Evolutionary conservation across 2,329 filamentous ascomycete species (phyloP).

Genomic region (Epichloe sylvatica): DNA sequence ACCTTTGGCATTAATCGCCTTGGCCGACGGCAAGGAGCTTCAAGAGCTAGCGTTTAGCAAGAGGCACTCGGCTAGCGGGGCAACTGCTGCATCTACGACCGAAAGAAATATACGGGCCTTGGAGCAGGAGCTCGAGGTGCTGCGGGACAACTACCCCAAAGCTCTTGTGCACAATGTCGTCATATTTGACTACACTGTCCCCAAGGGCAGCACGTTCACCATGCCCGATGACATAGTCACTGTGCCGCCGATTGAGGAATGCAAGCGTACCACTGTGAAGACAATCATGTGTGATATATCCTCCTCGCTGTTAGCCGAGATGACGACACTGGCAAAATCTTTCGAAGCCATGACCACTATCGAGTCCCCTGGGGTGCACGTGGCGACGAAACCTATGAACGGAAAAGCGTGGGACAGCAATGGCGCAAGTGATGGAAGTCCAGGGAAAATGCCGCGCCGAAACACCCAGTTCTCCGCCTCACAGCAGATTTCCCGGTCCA

Average conservation of each 20-base stretch:
- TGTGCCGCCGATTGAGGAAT: slow-evolving; percentile 54
- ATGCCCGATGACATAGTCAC: slow-evolving; percentile 53
- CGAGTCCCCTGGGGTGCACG: slow-evolving; percentile 54
- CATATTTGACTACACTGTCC: slow-evolving; percentile 57
- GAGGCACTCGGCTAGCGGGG: slow-evolving; percentile 35
- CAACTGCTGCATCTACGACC: slow-evolving; percentile 32
- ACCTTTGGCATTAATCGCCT: slow-evolving; percentile 66
- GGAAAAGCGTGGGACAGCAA: slow-evolving; percentile 24
- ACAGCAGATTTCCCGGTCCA: slow-evolving; percentile 32
- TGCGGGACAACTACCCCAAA: slow-evolving; percentile 60
- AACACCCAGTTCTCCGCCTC: slow-evolving; percentile 41
- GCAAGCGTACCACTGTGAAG: slow-evolving; percentile 66
- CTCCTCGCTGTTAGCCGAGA: slow-evolving; percentile 57
- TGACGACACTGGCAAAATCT: slow-evolving; percentile 59
- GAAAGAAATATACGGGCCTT: slow-evolving; percentile 46
- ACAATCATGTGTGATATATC: slow-evolving; percentile 70
- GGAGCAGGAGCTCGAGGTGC: slow-evolving; percentile 53
- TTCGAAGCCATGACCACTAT: slow-evolving; percentile 61
- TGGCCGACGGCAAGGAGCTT: slow-evolving; percentile 69
- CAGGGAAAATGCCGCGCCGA: slow-evolving; percentile 29
- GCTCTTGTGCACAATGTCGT: slow-evolving; percentile 66
- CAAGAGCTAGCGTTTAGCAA: slow-evolving; percentile 38
- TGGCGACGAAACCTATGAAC: slow-evolving; percentile 25
- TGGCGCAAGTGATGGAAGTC: slow-evolving; percentile 22
- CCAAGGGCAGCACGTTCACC: slow-evolving; percentile 33